Evolutionary conservation across 2,329 filamentous ascomycete genomes (phyloP), one percentile per base, ranked within the genome.

Genomic region (Orbilia brochopaga): DNA sequence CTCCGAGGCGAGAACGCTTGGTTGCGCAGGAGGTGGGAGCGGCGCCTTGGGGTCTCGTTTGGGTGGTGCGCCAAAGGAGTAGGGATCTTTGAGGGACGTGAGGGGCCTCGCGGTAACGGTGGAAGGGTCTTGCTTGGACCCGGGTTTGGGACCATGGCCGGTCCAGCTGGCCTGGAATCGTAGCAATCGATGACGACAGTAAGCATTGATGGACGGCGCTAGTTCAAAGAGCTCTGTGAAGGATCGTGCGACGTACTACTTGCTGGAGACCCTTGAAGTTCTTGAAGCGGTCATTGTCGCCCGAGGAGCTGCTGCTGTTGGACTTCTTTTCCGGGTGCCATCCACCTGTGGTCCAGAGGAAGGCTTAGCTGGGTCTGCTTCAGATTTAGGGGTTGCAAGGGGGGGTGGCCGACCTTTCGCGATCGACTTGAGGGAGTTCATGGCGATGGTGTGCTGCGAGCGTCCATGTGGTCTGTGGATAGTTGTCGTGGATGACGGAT

Each of bases 41-140:
- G 81, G 81, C 51, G 82, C 77, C 57, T 82, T 81, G 30, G 81
- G 78, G 13, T 82, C 79, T 73, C 85, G 89, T 76, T 86, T 92
- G 0, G 92, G 92, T 24, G 92, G 92, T 23, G 91, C 90, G 1
- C 86, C 91, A 78, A 96, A 96, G 15, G 86, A 85, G 0, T 85
- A 79, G 0, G 91, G 92, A 78, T 96, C 91, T 78, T 86, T 87
- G 30, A 96, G 83, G 2, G 86, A 83, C 7, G 86, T 83, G 48
- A 95, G 81, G 1, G 92, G 91, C 15, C 83, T 82, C 32, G 85
- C 80, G 40, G 80, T 77, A 63, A 77, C 77, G 44, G 80, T 78
- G 15, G 79, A 74, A 64, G 82, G 79, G 72, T 84, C 82, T 62
- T 58, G 57, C 11, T 60, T 54, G 50, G 67, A 63, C 53, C 64